Evolutionary conservation across 225 moss, liverwort and hornwort genomes (phyloP).

Genomic region (Rhytidiadelphus loreus): DNA sequence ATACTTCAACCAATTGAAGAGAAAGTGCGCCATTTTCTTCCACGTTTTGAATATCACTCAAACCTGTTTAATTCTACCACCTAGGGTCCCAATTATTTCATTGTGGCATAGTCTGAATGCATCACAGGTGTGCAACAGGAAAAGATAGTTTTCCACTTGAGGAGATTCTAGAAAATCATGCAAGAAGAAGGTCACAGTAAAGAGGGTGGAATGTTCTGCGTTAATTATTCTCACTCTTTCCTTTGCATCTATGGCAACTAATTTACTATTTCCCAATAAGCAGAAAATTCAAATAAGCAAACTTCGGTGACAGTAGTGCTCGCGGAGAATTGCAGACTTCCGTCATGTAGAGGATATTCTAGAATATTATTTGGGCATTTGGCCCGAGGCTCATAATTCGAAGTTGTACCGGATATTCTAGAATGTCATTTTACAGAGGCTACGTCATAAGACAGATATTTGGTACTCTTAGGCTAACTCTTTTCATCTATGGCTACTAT

Average conservation of each 20-base stretch:
- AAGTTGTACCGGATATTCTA: neutral
- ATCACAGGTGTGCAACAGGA: neutral
- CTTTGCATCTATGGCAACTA: neutral
- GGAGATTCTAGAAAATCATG: neutral
- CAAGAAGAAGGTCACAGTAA: neutral
- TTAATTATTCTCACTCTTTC: too few species aligned
- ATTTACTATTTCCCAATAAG: neutral
- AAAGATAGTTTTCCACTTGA: neutral
- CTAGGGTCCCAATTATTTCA: neutral
- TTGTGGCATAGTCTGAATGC: neutral
- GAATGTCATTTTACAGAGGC: neutral
- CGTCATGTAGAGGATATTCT: too few species aligned
- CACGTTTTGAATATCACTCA: neutral
- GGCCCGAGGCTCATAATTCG: neutral
- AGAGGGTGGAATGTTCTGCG: neutral
- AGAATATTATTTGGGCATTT: neutral
- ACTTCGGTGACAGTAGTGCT: neutral
- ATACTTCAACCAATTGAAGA: neutral
- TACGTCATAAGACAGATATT: neutral
- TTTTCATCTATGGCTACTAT: neutral
- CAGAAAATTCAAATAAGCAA: neutral
- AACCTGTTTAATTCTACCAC: too few species aligned
- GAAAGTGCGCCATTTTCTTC: neutral
- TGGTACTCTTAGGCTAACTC: neutral
- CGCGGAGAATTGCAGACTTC: slow-evolving; percentile 32